Base-by-base conservation (phyloP, 345 rosid species). In the Geranium brycei region DNA sequence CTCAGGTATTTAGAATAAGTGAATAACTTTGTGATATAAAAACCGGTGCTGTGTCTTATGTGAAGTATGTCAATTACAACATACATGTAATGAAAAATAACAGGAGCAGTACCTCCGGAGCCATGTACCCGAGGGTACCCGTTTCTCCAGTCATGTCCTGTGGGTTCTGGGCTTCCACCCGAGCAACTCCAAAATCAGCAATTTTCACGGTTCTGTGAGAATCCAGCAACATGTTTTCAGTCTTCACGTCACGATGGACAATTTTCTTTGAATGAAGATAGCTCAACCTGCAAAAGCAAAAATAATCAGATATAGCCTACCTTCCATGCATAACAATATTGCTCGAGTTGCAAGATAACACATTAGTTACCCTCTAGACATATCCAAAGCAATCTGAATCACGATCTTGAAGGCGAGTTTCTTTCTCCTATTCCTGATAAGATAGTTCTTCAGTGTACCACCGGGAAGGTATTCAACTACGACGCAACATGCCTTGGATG, bases 131-230 rank as follows among this genome's bases (percentile, higher is more conserved):
- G 17, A 73, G 75, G 32, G 84, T 80, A 35, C 84, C 84, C 35
- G 84, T 80, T 71, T 77, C 84, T 57, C 84, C 82, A 4, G 82
- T 80, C 84, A 80, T 80, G 55, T 80, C 84, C 62, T 74, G 38
- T 47, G 78, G 84, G 68, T 80, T 80, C 64, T 75, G 79, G 68
- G 84, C 84, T 69, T 80, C 82, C 11, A 80, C 81, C 19, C 85
- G 80, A 1, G 82, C 85, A 10, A 81, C 85, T 32, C 85, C 85
- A 69, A 81, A 81, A 78, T 81, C 82, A 59, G 85, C 85, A 4
- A 81, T 81, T 47, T 78, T 81, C 51, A 81, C 73, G 59, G 15
- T 81, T 69, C 78, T 69, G 2, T 69, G 66, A 1, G 66, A 17
- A 73, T 78, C 80, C 51, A 81, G 65, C 18, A 81, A 64, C 85